phyloP scores from a whole-genome alignment of 805 yeast species.

The Hanseniaspora guilliermondii region DNA sequence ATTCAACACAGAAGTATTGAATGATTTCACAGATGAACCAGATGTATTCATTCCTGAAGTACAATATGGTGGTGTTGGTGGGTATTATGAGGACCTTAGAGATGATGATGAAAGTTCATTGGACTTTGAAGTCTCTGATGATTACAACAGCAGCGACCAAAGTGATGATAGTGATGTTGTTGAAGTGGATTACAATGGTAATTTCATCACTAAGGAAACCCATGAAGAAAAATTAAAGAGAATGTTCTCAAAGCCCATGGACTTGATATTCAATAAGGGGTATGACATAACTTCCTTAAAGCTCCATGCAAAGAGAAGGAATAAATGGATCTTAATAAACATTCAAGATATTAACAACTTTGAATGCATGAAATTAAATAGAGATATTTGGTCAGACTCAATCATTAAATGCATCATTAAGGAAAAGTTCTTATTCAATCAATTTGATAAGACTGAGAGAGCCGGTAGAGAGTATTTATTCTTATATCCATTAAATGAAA shows the following conservation, averaged over 20 bases:
- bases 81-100: not conserved
- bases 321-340: conserved; percentile 78
- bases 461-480: conserved; percentile 60
- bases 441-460: conserved; percentile 66
- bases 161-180: conserved; percentile 4
- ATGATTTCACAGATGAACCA: conserved; percentile 26
- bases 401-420: conserved; percentile 52
- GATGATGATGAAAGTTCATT: not conserved
- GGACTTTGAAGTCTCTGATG: not conserved
- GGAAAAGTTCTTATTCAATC: conserved; percentile 68
- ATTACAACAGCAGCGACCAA: not conserved
- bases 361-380: conserved; percentile 74
- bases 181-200: not conserved
- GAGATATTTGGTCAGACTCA: conserved; percentile 81
- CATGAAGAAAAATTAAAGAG: conserved; percentile 62
- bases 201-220: conserved; percentile 22
- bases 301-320: conserved; percentile 40
- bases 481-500: conserved; percentile 53
- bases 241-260: conserved; percentile 88
- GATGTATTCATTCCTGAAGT: not conserved
- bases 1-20: not conserved
- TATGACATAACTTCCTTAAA: conserved; percentile 55
- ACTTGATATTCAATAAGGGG: conserved; percentile 23
- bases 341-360: conserved; percentile 79
- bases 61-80: not conserved